Conservation (phyloP, 176 grass and related monocot genomes). For the Triticum aestivum region IWGSC_CS_RefSeq_v2.1 NC_057796.1:457620053-457620552, state of each 20-base stretch:
- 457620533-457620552: conserved; percentile 79
- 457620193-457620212: conserved; percentile 79
- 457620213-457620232: conserved; percentile 80
- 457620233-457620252: conserved; percentile 78
- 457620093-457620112: too few relatives aligned
- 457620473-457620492: too few relatives aligned
- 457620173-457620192: too few relatives aligned
- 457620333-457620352: neutral
- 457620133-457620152: too few relatives aligned
- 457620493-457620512: conserved; percentile 61
- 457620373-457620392: conserved; percentile 41
- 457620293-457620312: conserved; percentile 55
- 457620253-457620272: conserved; percentile 76
- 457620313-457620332: neutral
- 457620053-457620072: too few relatives aligned
- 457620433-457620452: too few relatives aligned
- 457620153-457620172: too few relatives aligned
- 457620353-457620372: conserved; percentile 18
- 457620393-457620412: conserved; percentile 69
- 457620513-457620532: conserved; percentile 71
- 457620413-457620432: conserved; percentile 30
- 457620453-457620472: too few relatives aligned
- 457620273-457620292: conserved; percentile 72
- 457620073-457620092: too few relatives aligned
- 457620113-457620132: too few relatives aligned